Percentiles rank a stretch among this genome's conserved stretches.
Conservation (phyloP, 805 yeast genomes). For the Nakazawaea sp. region DNA sequence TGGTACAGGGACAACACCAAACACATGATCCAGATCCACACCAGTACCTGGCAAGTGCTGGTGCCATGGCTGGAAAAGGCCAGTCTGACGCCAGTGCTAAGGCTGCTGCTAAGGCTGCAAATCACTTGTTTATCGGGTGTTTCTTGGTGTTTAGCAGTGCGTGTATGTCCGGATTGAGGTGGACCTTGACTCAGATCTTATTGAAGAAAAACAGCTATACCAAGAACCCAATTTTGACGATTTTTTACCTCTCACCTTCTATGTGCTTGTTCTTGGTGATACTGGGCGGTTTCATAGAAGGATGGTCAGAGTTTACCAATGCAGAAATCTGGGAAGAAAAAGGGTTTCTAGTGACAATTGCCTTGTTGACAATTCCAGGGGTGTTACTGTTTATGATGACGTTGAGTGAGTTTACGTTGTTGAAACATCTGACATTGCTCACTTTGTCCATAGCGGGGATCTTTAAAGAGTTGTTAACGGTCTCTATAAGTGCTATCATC, state of each 20-base stretch:
- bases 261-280: constrained; percentile 62
- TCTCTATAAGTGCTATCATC: constrained; percentile 56
- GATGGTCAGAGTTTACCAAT: constrained; percentile 41
- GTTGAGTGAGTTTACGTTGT: constrained; percentile 73
- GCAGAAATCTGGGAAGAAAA: constrained; percentile 61
- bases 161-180: constrained; percentile 80
- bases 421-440: constrained; percentile 75
- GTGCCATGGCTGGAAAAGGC: constrained; percentile 11
- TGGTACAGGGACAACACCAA: constrained; percentile 62
- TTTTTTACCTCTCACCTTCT: constrained; percentile 76
- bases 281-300: constrained; percentile 67
- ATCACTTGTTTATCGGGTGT: constrained; percentile 50
- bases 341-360: constrained; percentile 49
- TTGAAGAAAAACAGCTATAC: constrained; percentile 53
- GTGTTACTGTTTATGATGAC: constrained; percentile 86
- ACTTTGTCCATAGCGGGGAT: constrained; percentile 90
- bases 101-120: constrained; percentile 1
- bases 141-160: constrained; percentile 71
- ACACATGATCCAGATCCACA: too few species aligned
- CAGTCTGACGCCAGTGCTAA: not conserved
- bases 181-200: constrained; percentile 90
- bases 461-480: constrained; percentile 85
- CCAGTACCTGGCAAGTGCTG: constrained; percentile 1
- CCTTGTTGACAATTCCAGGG: constrained; percentile 73
- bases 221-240: constrained; percentile 76